These are phyloP conservation scores for Penicillium canariense DNA, from an alignment of 495 filamentous ascomycete genomes.

Conservation along the genomic window DNA sequence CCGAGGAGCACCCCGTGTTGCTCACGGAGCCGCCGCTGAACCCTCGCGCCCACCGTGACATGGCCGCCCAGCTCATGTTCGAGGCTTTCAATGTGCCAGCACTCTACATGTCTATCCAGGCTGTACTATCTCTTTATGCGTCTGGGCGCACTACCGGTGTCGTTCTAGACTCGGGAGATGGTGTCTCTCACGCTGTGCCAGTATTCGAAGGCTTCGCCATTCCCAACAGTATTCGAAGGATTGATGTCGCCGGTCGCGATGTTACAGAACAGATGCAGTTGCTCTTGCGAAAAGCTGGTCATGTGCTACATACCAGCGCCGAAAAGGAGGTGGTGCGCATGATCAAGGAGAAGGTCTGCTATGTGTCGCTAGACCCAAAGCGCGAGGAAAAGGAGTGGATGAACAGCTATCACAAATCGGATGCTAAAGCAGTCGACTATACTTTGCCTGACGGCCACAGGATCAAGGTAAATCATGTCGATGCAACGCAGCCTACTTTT, in stretches of 20 bases:
- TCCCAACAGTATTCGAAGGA: slow-evolving; percentile 87
- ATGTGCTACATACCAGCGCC: slow-evolving; percentile 94
- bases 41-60: slow-evolving; percentile 92
- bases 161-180: slow-evolving; percentile 92
- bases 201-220: slow-evolving; percentile 98
- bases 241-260: slow-evolving; percentile 97
- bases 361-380: slow-evolving; percentile 88
- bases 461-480: slow-evolving; percentile 63
- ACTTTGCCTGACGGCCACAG: slow-evolving; percentile 87
- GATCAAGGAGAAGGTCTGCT: slow-evolving; percentile 93
- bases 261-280: slow-evolving; percentile 95
- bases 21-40: slow-evolving; percentile 97
- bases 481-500: not conserved
- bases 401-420: slow-evolving; percentile 50
- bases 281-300: slow-evolving; percentile 85
- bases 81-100: slow-evolving; percentile 99
- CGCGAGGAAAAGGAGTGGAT: slow-evolving; percentile 96
- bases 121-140: slow-evolving; percentile 92
- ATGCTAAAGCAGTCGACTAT: slow-evolving; percentile 78
- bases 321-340: slow-evolving; percentile 96
- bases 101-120: slow-evolving; percentile 94
- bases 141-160: slow-evolving; percentile 96
- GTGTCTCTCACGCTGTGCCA: slow-evolving; percentile 95
- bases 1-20: slow-evolving; percentile 97
- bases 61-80: slow-evolving; percentile 95